Evolutionary conservation across 2,329 filamentous ascomycete genomes (phyloP), one percentile per base, ranked within the genome.

Genomic region (Diaporthe amygdali): DNA sequence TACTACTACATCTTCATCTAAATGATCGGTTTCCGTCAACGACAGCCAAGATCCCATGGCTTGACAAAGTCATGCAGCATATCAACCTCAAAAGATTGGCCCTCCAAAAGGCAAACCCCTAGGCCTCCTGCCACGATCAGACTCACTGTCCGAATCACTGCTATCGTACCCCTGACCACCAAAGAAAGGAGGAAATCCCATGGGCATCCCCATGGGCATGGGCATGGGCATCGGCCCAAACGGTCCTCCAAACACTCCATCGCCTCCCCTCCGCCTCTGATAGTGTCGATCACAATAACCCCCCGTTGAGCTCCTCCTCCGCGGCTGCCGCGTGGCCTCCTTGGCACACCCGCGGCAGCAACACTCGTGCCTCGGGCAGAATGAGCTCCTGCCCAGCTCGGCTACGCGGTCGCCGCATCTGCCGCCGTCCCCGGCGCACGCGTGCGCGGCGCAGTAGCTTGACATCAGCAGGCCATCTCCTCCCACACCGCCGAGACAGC

Each of bases 371-470:
- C 52, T 17, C 10, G 41, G 44, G 46, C 71, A 72, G 63, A 71
- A 66, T 15, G 44, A 32, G 51, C 51, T 34, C n/a, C 37, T 25
- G 30, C 14, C 41, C 34, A 49, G 41, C 52, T 68, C 63, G 25
- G 25, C 71, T 15, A 59, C 69, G n/a, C 55, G 46, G 9, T 56
- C 55, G 6, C 32, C 68, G 22, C 69, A 68, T 30, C 59, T 27
- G 8, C 63, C 71, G n/a, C 56, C 71, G 37, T 47, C 63, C 46
- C 56, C 69, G 25, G 41, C 55, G 22, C 71, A 73, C 14, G 69
- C 49, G 64, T 73, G 71, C 34, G 64, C 64, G 9, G 63, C 64
- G 69, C 71, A 73, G 64, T 69, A 70, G 46, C 55, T 63, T 14
- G 66, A 37, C 20, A 20, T 22, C n/a, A 39, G n/a, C 52, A 59